Evolutionary conservation across 2,329 filamentous ascomycete genomes (phyloP).

Genomic region (Beauveria varroae): DNA sequence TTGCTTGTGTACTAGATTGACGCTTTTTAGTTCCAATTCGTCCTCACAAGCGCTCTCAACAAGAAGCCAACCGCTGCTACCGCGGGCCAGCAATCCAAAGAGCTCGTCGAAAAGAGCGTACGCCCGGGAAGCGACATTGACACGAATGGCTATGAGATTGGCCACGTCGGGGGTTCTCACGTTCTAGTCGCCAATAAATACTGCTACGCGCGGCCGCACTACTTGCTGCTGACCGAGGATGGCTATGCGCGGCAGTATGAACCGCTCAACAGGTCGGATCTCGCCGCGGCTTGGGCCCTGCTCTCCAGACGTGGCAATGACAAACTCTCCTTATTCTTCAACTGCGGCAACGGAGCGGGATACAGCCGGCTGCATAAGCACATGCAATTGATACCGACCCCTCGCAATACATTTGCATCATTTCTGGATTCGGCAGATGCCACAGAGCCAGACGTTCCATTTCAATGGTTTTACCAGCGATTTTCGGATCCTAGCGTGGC

Average conservation of each 20-base stretch:
- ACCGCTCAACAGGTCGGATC: constrained; percentile 29
- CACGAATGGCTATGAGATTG: constrained; percentile 33
- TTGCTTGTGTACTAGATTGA: not conserved
- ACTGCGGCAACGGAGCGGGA: constrained; percentile 36
- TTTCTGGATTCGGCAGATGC: constrained; percentile 17
- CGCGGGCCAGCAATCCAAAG: not conserved
- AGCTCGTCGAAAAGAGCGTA: not conserved
- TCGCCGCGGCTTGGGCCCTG: constrained; percentile 29
- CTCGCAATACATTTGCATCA: constrained; percentile 20
- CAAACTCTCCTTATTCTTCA: constrained; percentile 36
- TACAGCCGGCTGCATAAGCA: constrained; percentile 43
- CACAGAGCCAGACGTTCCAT: constrained; percentile 23
- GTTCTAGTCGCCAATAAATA: constrained; percentile 41
- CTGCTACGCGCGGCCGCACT: constrained; percentile 38
- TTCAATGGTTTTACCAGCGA: constrained; percentile 24
- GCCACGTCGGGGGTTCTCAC: constrained; percentile 32
- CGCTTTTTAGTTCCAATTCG: constrained; percentile 9
- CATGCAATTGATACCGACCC: constrained; percentile 33
- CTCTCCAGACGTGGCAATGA: constrained; percentile 20
- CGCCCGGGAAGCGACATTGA: constrained; percentile 33
- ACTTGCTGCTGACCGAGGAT: constrained; percentile 38
- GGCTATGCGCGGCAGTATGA: constrained; percentile 39
- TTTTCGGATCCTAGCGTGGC: not conserved
- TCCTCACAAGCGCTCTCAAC: constrained; percentile 4
- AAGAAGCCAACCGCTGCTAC: constrained; percentile 11